Conservation (phyloP, 306 rosid species). For the Vigna reflexopilosa region DNA sequence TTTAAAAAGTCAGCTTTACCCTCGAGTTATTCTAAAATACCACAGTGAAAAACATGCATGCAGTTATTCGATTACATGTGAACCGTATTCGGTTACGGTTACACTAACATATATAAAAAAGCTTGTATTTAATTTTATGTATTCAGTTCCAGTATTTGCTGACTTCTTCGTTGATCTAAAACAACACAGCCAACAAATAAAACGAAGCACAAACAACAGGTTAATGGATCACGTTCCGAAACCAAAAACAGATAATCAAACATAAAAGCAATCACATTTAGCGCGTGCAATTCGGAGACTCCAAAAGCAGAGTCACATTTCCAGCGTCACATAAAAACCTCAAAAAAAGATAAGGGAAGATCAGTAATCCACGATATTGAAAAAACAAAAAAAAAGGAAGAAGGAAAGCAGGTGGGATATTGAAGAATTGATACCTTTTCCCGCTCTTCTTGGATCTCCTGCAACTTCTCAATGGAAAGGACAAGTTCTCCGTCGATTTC, state of each 20-base stretch:
- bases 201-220: background rate
- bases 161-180: conserved; percentile 63
- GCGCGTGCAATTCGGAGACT: background rate
- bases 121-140: too few species aligned
- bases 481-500: conserved; percentile 84
- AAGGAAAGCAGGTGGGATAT: background rate
- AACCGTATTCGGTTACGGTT: too few species aligned
- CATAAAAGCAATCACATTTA: background rate
- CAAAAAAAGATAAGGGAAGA: background rate
- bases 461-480: conserved; percentile 84
- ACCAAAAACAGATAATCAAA: background rate
- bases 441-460: conserved; percentile 96
- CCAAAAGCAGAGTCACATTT: background rate
- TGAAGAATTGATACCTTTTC: conserved; percentile 70
- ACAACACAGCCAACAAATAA: background rate
- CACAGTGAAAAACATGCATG: too few species aligned
- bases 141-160: conserved; percentile 37
- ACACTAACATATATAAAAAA: too few species aligned
- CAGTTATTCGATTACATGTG: too few species aligned
- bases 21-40: too few species aligned
- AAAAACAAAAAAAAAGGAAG: too few species aligned
- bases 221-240: background rate
- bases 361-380: background rate
- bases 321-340: background rate
- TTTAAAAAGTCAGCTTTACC: too few species aligned